Base-by-base conservation (phyloP, 768 basidiomycete genomes). In the Kwoniella botswanensis region DNA sequence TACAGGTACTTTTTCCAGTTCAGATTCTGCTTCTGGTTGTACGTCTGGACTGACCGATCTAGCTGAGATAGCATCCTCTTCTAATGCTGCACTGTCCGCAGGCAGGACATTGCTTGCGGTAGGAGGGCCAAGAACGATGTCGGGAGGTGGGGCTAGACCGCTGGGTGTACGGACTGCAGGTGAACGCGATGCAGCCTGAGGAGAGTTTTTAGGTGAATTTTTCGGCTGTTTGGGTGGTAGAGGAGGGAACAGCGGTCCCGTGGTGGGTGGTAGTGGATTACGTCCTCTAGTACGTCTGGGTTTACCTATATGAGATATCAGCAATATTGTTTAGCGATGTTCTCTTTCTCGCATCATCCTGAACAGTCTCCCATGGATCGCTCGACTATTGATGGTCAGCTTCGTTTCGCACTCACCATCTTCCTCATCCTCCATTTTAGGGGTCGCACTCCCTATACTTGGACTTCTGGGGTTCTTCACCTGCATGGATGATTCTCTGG, bases 211-310 rank as follows among this genome's bases (percentile, higher is more conserved):
- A 22, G 82, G 79, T 13, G 76, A 82, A 71, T 84, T 85, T 44
- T 72, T 86, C 84, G 61, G 88, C 83, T 67, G 79, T 74, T 80
- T 81, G n/a, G 76, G 82, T 15, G 79, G 82, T 17, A 79, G 70
- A 60, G 79, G 81, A 43, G 76, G 80, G 71, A 82, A 83, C 15
- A 83, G 71, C 4, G 70, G 86, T 77, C 72, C 86, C 84, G 71
- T 88, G 87, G 77, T 90, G 86, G 68, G 91, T 88, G 64, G 90
- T 80, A 68, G 88, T 79, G 67, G 88, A n/a, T 80, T 88, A 18
- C 77, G 71, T 18, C 72, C 71, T 52, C 82, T 63, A 11, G 81
- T 82, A 29, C 79, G 74, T 62, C 77, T 68, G 1, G 75, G 77
- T 44, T 66, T 65, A 10, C 70, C 76, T 75, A 55, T 61, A n/a